Percentiles rank a stretch among this genome's conserved stretches.
Conservation (phyloP, 208 protist genomes). For the Crithidia fasciculata region DNA sequence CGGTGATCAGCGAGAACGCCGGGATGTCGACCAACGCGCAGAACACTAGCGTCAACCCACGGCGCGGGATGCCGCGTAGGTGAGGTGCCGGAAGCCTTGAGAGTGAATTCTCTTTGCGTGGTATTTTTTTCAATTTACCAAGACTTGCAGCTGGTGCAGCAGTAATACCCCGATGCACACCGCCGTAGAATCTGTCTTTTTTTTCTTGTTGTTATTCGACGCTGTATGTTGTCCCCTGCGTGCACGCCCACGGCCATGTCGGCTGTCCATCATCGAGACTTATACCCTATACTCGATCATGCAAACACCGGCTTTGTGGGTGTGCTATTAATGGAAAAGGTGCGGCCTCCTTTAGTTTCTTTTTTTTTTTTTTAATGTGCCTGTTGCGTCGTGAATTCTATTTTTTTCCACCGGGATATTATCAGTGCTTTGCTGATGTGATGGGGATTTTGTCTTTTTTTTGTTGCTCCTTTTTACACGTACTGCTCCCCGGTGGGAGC, state of each 20-base stretch:
- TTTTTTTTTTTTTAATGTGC: slow-evolving; percentile 10
- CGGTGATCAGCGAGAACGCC: slow-evolving; percentile 2
- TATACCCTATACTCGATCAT: too few relatives aligned
- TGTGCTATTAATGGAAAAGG: neutral
- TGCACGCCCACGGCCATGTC: neutral
- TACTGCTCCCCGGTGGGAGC: too few relatives aligned
- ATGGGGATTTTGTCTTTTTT: too few relatives aligned
- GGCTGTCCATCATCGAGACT: neutral
- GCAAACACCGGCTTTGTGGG: neutral
- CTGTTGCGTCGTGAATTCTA: neutral
- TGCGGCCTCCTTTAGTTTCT: neutral
- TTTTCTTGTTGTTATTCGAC: neutral
- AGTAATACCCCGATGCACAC: neutral
- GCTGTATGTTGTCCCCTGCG: too few relatives aligned
- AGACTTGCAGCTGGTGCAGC: neutral
- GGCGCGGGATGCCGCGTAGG: neutral
- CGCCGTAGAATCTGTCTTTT: neutral
- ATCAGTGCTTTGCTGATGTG: neutral
- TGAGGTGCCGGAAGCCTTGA: neutral
- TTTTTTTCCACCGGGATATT: neutral
- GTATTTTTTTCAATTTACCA: neutral
- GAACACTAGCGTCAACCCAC: neutral
- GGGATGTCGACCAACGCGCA: neutral
- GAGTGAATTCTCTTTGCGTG: neutral
- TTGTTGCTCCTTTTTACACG: too few relatives aligned